Base-by-base conservation (phyloP, 2,329 filamentous ascomycete genomes). In the Beauveria sp. region DNA sequence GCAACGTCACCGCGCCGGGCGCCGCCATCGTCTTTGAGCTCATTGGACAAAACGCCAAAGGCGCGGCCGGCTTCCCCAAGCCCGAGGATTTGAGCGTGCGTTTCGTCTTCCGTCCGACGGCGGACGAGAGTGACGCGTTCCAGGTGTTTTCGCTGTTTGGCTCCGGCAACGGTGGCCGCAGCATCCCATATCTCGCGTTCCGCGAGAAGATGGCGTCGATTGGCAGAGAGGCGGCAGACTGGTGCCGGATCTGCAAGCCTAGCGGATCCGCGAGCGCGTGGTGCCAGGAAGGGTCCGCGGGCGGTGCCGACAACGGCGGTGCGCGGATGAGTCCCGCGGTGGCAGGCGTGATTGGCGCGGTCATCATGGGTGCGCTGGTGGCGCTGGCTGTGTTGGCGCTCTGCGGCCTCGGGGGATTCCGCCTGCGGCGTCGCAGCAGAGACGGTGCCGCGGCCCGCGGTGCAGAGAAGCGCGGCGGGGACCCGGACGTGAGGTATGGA, bases 1-100 rank as follows among this genome's bases (percentile, higher is more conserved):
- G 69, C 3, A 64, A 62, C 2, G 62, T 85, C 16, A 86, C 89
- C 0, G 80, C 87, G 65, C 90, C 91, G 43, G 91, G 91, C 0
- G 87, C 86, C 1, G 82, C 84, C 46, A 87, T 96, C 80, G 77
- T 83, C 0, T 92, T 94, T 69, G 92, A 96, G 75, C 71, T 86
- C 20, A 71, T 77, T 40, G 71, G 72, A 12, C 64, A 71, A 18
- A 61, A 71, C 22, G 48, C 64, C 3, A 12, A 40, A 2, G 61
- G 62, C 48, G 62, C 57, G 57, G 65, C 46, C 64, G 65, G 28
- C 26, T 62, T 62, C 62, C 76, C 77, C 0, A 52, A 64, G 2
- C 61, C 65, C 0, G 67, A 74, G 10, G 73, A 80, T 22, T 71
- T 85, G 18, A 76, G 72, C 61, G 78, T 86, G 5, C 79, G 83